phyloP scores from a whole-genome alignment of 2,329 filamentous ascomycete species.

The Rhytidhysteron rufulum region DNA sequence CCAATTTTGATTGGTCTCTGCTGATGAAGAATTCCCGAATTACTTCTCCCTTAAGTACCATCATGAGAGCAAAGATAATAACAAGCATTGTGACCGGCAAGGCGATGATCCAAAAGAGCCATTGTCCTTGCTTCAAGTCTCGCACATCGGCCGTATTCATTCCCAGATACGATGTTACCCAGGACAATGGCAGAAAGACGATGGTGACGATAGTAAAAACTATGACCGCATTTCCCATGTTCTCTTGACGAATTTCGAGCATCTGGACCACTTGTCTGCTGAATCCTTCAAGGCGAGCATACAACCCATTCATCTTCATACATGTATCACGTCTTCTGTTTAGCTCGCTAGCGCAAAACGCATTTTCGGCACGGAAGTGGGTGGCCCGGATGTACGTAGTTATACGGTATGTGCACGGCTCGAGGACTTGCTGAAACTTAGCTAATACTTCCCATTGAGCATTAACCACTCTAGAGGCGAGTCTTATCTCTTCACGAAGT shows the following conservation, averaged over 20 bases:
- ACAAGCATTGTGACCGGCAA: not conserved
- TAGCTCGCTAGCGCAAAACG: not conserved
- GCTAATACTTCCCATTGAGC: not conserved
- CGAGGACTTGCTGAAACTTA: constrained; percentile 1
- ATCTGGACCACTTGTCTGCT: constrained; percentile 4
- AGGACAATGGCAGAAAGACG: constrained; percentile 35
- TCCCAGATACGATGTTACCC: constrained; percentile 32
- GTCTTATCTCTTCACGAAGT: constrained; percentile 5
- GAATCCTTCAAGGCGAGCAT: constrained; percentile 4
- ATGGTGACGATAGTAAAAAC: constrained; percentile 35
- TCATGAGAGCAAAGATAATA: constrained; percentile 3
- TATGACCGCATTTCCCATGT: constrained; percentile 5
- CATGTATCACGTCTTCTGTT: not conserved
- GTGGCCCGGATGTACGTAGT: not conserved
- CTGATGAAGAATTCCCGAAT: constrained; percentile 5
- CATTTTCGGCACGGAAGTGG: not conserved
- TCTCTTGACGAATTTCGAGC: constrained; percentile 6
- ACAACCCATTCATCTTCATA: not conserved
- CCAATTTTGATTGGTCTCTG: too few relatives aligned
- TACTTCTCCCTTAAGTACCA: constrained; percentile 5
- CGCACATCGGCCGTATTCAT: constrained; percentile 20
- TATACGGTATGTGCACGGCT: constrained; percentile 1
- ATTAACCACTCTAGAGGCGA: not conserved
- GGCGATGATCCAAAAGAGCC: not conserved
- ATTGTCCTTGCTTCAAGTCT: not conserved